Evolutionary conservation across 2,329 filamentous ascomycete genomes (phyloP), one percentile per base, ranked within the genome.

Genomic region (Xenosphaeropsis pyriputrescens): DNA sequence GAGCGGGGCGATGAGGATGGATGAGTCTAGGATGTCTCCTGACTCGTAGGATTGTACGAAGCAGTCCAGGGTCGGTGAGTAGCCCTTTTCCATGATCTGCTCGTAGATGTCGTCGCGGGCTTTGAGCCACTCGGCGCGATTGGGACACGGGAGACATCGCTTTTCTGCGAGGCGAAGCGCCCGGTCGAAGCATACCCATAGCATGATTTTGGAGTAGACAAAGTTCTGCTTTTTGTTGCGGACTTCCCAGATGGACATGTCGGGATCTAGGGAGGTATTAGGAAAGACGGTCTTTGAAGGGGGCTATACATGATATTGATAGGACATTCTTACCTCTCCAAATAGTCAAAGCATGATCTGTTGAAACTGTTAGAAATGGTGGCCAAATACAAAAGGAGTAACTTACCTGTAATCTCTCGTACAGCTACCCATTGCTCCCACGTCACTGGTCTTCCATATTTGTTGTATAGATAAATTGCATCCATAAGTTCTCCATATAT

Each of bases 171-270:
- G 68, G 2, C 82, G 78, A 11, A 86, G 59, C 8, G 77, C 81
- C 5, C 81, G 75, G 53, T 88, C 82, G 44, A 88, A 74, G 14
- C 81, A 79, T 3, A 88, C 82, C 82, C 81, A 88, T 16, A 88
- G 67, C 76, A 86, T 83, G 45, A 88, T 68, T 52, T 86, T 84
- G n/a, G 77, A 83, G 57, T 86, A 88, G 12, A 78, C 73, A 47
- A 85, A 88, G 50, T 85, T 73, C 55, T 85, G 80, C 52, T 80
- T 80, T 49, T 75, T 62, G 45, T 81, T 81, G 32, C 81, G 72
- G 5, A 85, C 80, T 54, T 88, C 82, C 82, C 81, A 86, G 48
- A 86, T 88, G 2, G 79, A 85, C 79, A 85, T 85, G 51, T 88
- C 81, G 11, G 75, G 73, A 32, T 77, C 67, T 69, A 34, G 6